Evolutionary conservation across 192 early-diverging fungal species (phyloP), one percentile per base, ranked within the genome.

Genomic region (Mortierella hygrophila): DNA sequence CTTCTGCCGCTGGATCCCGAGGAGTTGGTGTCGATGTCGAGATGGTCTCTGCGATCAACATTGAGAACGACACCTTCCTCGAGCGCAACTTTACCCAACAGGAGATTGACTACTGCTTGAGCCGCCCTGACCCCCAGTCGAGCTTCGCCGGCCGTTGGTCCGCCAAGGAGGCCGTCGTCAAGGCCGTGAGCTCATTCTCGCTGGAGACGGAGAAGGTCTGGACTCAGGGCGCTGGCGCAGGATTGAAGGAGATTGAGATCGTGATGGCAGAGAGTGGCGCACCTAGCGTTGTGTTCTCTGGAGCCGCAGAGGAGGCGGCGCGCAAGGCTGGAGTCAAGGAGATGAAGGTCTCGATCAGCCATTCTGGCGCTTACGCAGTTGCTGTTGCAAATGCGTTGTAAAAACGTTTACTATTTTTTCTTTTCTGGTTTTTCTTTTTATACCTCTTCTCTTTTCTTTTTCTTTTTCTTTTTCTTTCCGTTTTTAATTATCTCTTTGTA

Each of bases 91-190:
- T 98, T 73, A 99, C 97, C 1, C 32, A 40, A 6, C 82, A 87
- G n/a, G 97, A 98, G 85, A 93, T 93, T 57, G 89, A 83, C 6
- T 97, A 99, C 89, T 99, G 98, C 89, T 63, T 87, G 52, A 72
- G 81, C 41, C 90, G 92, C 2, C 92, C 96, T 18, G 93, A 94
- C 82, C 93, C 95, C 21, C 93, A 93, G 78, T 91, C 96, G 1
- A 97, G 95, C 88, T 97, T 96, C 89, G 95, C 98, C 44, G 98
- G 98, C 71, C 93, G 95, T 41, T 99, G 98, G 98, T 95, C 95
- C 10, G 98, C 98, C 73, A 99, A 99, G 92, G 98, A 99, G 82
- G 96, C 98, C 1, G 96, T 97, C 21, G 91, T 99, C 83, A 99
- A 99, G 93, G 97, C 98, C 20, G 93, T 99, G 35, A 94, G 94